Evolutionary conservation across 1,139 yeast genomes (phyloP), one percentile per base, ranked within the genome.

Genomic region (Debaryomyces psychrophilus): DNA sequence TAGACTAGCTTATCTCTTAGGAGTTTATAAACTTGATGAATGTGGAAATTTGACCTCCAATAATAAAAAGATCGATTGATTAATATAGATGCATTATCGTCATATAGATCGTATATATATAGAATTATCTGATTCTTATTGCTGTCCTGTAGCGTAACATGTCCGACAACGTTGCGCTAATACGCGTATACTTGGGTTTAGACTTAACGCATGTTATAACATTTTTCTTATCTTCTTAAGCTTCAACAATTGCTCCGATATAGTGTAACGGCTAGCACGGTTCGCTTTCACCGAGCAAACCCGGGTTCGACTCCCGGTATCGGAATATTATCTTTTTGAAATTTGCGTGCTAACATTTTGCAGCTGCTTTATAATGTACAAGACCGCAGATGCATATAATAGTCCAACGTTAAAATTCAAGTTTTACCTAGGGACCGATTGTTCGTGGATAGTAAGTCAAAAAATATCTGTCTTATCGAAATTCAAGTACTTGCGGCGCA

Each of bases 221-320:
- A n/a, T n/a, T n/a, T n/a, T n/a, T n/a, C n/a, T n/a, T n/a, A n/a
- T n/a, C n/a, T n/a, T n/a, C n/a, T n/a, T n/a, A n/a, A n/a, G 5
- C 22, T 20, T 20, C 17, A 39, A 2, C 18, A 28, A 28, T 7
- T 20, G n/a, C 14, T 81, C 85, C 86, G 86, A 80, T 82, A 76
- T 82, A 77, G 87, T 82, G 86, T 82, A 82, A 81, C 83, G 87
- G 87, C 82, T 82, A 82, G 82, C 87, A 82, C 86, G 84, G 85
- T 81, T 77, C 85, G 84, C 85, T 81, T 80, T 82, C 86, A 81
- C 86, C 84, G 86, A 77, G 85, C 85, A 81, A 76, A 78, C 83
- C 87, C 82, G 86, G 86, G 87, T 82, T 82, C 86, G 84, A 82
- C 82, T 81, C 87, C 86, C 86, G 82, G 86, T 76, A 80, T 80